Evolutionary conservation across 2,329 filamentous ascomycete genomes (phyloP), one percentile per base, ranked within the genome.

Genomic region (Fusarium buharicum): DNA sequence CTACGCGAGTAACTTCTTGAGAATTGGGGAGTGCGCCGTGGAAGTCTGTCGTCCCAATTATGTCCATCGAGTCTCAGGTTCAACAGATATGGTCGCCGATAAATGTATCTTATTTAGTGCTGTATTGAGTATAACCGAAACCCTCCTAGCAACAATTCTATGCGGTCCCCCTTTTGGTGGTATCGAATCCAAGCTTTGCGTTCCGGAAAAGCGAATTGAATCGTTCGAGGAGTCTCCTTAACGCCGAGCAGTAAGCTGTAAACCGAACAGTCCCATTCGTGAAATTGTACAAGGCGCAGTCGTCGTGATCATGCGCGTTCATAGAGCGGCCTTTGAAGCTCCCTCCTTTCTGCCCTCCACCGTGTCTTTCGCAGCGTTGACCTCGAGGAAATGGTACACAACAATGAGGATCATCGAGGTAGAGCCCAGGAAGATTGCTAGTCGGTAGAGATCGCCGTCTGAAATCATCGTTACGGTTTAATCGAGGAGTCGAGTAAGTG

Each of bases 321-420:
- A 67, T 53, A 55, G 50, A 36, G 51, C 45, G 18, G 59, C 59
- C 50, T 69, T 61, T 39, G 56, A 16, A 30, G 52, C 22, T 24
- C 48, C 46, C 17, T 53, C 47, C 37, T 67, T 70, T 16, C 31
- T 24, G 12, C 30, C 44, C 31, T 55, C 54, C 22, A 53, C 53
- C 27, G 60, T 59, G 17, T 59, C 52, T 47, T 55, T 45, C 31
- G 47, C 59, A 30, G 92, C 86, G 74, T 99, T 98, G 81, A 97
- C 86, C 76, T 98, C 94, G 71, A 99, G 88, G 80, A 96, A 98
- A 78, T 98, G 93, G 79, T 99, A 98, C 24, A 96, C 79, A 27
- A 99, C 88, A 67, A 98, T 97, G 61, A 99, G 84, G 39, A 97
- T 82, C 91, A 98, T 94, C 63, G 94, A 88, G 36, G 89, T 86